Conservation (phyloP, 495 filamentous ascomycete species). For the Cetradonia linearis region DNA sequence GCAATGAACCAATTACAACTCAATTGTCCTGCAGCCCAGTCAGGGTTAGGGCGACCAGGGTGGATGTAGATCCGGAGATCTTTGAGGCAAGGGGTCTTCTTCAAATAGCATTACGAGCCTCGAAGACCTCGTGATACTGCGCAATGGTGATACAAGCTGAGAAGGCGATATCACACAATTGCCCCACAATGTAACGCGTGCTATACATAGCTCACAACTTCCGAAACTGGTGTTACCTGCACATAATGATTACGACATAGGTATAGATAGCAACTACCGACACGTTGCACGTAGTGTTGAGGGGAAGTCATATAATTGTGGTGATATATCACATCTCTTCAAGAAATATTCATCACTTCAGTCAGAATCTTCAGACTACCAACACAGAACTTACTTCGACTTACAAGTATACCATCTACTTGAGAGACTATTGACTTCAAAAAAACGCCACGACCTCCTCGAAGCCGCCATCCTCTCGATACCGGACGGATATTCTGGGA, state of each 20-base stretch:
- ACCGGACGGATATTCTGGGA: background rate
- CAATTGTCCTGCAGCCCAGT: background rate
- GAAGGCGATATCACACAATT: too few relatives aligned
- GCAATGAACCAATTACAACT: background rate
- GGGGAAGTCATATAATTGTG: background rate
- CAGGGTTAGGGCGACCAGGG: accelerated
- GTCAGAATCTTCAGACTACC: background rate
- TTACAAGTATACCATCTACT: background rate
- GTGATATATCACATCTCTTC: background rate
- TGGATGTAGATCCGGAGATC: background rate
- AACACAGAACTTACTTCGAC: background rate
- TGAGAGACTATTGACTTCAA: background rate
- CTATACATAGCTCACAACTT: background rate
- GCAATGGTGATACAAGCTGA: background rate
- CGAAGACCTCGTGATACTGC: background rate
- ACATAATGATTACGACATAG: background rate
- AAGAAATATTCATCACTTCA: background rate
- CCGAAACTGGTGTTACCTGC: background rate
- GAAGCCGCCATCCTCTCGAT: background rate
- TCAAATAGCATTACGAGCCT: background rate
- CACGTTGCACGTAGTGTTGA: background rate
- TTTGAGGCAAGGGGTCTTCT: background rate
- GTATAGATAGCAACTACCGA: background rate
- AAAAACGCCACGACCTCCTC: background rate
- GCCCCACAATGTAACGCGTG: background rate